These are phyloP conservation scores for Beauveria caledonica DNA, from an alignment of 2,329 filamentous ascomycete genomes.

Conservation along the genomic window DNA sequence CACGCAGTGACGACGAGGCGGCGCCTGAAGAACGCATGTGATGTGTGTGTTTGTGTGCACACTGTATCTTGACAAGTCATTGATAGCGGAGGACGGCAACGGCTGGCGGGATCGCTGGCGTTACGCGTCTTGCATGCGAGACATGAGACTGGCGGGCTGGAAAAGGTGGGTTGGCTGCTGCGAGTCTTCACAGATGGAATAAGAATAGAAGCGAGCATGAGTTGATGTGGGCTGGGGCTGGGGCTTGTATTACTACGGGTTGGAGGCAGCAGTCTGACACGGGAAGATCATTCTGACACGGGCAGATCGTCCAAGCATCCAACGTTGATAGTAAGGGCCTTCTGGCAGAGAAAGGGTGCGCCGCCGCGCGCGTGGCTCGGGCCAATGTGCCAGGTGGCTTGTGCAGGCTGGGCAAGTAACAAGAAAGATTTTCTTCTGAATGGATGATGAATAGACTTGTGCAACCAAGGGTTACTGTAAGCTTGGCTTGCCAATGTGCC, in stretches of 20 bases:
- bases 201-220: neutral
- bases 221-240: no score
- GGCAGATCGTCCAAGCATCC: neutral
- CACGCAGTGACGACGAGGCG: no score
- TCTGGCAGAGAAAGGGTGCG: no score
- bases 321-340: no score
- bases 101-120: neutral
- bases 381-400: conserved; percentile 6
- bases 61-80: neutral
- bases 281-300: neutral
- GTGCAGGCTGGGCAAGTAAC: neutral
- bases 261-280: no score
- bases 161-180: neutral
- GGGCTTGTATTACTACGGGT: no score
- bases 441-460: no score
- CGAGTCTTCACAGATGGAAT: neutral
- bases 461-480: neutral
- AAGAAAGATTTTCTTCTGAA: neutral
- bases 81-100: neutral
- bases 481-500: neutral
- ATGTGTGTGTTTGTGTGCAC: neutral
- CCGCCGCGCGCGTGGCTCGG: neutral
- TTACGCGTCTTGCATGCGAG: neutral
- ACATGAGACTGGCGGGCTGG: neutral
- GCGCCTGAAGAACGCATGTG: no score